Percentiles rank a stretch among this genome's conserved stretches.
Evolutionary conservation across 2,329 filamentous ascomycete species (phyloP).

Genomic region (Zymoseptoria ardabiliae): DNA sequence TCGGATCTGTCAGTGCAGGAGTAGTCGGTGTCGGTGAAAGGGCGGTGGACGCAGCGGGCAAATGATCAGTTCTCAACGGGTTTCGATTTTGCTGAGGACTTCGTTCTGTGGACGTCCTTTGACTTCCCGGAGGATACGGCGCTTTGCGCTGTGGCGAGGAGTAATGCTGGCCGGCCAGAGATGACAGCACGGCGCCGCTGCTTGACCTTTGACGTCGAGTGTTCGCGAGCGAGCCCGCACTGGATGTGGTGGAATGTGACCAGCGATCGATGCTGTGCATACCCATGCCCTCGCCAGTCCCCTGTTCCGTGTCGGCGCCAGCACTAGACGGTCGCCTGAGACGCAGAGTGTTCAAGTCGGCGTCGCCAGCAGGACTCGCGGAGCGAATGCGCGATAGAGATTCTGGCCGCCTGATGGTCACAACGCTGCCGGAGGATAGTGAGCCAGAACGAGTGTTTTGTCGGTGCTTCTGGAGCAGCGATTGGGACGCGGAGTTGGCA

Average conservation of each 20-base stretch:
- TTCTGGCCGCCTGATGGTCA: constrained; percentile 35
- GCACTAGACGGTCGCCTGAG: constrained; percentile 14
- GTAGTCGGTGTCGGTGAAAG: constrained; percentile 30
- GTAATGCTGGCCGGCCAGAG: constrained; percentile 28
- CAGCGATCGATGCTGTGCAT: constrained; percentile 49
- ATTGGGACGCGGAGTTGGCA: constrained; percentile 1
- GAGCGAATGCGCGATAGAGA: constrained; percentile 24
- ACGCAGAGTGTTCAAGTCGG: constrained; percentile 19
- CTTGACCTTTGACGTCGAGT: constrained; percentile 33
- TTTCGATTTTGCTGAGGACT: constrained; percentile 23
- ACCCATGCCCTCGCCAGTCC: constrained; percentile 34
- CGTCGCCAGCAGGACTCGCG: constrained; percentile 19
- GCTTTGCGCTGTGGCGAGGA: constrained; percentile 6
- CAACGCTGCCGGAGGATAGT: constrained; percentile 36
- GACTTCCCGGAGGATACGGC: neutral
- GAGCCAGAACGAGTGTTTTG: constrained; percentile 35
- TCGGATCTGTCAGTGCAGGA: constrained; percentile 19
- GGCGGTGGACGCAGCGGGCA: constrained; percentile 19
- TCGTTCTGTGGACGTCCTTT: constrained; percentile 8
- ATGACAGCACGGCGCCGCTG: constrained; percentile 31
- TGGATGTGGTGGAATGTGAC: constrained; percentile 51
- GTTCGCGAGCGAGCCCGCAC: constrained; percentile 33
- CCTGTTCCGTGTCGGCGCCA: neutral
- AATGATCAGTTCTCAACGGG: constrained; percentile 17
- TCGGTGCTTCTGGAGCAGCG: constrained; percentile 6